Conservation (phyloP, 495 filamentous ascomycete species). For the Aspergillus hancockii region DNA sequence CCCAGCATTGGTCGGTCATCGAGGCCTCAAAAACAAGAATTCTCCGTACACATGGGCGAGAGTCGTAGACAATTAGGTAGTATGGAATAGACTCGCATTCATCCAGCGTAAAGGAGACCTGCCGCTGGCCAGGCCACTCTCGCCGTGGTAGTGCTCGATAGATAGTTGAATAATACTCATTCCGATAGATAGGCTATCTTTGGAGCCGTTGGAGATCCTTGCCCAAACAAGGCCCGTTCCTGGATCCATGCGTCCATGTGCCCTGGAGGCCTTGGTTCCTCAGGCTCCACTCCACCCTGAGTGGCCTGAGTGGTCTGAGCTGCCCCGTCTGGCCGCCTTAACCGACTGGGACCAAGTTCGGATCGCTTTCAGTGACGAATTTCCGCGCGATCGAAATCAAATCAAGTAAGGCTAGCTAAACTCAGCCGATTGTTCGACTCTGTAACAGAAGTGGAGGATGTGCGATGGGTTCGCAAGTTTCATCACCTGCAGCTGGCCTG, state of each 20-base stretch:
- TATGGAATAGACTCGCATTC: not conserved
- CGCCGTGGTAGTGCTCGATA: not conserved
- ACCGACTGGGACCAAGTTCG: conserved; percentile 1
- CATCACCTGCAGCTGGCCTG: conserved; percentile 12
- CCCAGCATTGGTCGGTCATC: not conserved
- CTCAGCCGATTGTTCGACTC: conserved; percentile 1
- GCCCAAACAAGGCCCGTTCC: conserved; percentile 22
- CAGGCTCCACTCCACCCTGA: conserved; percentile 13
- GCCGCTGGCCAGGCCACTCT: not conserved
- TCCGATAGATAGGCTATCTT: not conserved
- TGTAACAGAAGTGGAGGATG: conserved; percentile 5
- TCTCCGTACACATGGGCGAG: not conserved
- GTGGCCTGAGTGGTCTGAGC: conserved; percentile 9
- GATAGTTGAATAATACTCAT: conserved; percentile 1
- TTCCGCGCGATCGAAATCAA: not conserved
- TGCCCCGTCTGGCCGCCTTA: conserved; percentile 11
- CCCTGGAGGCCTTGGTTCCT: conserved; percentile 17
- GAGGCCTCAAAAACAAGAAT: conserved; percentile 2
- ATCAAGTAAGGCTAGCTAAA: not conserved
- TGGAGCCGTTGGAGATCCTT: conserved; percentile 17
- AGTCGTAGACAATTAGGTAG: not conserved
- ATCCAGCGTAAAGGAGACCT: not conserved
- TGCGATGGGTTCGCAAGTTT: conserved; percentile 5
- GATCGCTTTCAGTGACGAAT: not conserved
- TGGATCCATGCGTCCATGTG: conserved; percentile 8